Conservation (phyloP, 495 filamentous ascomycete species). For the Podospora pseudoanserina region DNA sequence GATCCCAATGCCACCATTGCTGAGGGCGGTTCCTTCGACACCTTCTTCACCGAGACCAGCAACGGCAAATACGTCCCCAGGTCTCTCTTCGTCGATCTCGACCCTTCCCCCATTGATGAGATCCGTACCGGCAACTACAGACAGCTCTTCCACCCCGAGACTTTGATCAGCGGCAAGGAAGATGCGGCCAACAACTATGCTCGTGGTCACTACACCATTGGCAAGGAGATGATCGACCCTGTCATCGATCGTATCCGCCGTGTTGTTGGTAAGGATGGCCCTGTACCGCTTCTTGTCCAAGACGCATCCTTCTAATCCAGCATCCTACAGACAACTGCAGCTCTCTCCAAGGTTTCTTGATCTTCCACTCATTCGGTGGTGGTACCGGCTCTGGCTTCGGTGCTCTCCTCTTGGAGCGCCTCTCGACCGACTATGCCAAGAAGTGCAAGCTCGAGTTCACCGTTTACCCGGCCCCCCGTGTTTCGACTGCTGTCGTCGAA, state of each 20-base stretch:
- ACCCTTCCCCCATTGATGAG: conserved; percentile 89
- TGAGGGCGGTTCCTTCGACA: conserved; percentile 73
- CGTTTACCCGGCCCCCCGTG: conserved; percentile 80
- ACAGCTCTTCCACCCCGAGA: conserved; percentile 85
- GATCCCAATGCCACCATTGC: conserved; percentile 59
- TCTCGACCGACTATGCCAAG: conserved; percentile 87
- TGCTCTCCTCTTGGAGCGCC: conserved; percentile 79
- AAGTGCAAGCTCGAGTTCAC: conserved; percentile 94
- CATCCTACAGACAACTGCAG: conserved; percentile 72
- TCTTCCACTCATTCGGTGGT: conserved; percentile 93
- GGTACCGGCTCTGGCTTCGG: conserved; percentile 91
- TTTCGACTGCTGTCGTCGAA: conserved; percentile 86
- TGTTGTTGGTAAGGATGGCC: conserved; percentile 59
- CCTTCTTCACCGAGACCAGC: conserved; percentile 87
- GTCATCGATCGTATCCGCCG: conserved; percentile 83
- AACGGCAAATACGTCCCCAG: conserved; percentile 86
- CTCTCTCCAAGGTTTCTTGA: conserved; percentile 84
- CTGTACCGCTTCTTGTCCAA: neutral
- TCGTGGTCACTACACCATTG: conserved; percentile 88
- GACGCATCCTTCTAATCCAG: conserved; percentile 22
- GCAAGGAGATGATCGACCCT: conserved; percentile 83
- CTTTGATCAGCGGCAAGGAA: conserved; percentile 86
- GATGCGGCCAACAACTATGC: conserved; percentile 96
- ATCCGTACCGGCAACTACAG: conserved; percentile 80
- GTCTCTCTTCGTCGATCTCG: conserved; percentile 84